phyloP scores from a whole-genome alignment of 2,329 filamentous ascomycete genomes.

The Fragosphaeria purpurea region DNA sequence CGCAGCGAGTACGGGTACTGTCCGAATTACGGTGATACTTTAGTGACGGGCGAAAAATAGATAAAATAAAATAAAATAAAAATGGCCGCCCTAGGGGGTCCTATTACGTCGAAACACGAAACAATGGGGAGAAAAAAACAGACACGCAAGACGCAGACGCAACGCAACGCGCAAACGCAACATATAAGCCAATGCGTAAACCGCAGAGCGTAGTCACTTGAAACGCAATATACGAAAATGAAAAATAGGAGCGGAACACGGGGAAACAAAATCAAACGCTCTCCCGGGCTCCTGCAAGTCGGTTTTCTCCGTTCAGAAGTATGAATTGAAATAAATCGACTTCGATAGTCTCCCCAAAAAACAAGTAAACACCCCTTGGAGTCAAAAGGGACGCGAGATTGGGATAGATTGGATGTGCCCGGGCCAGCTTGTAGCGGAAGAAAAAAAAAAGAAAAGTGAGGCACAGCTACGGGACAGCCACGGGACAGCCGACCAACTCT shows the following conservation, averaged over 20 bases:
- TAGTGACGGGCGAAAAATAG: not conserved
- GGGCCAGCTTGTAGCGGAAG: no score
- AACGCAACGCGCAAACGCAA: not conserved
- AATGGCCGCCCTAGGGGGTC: no score
- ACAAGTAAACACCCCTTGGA: not conserved
- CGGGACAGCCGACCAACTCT: not conserved
- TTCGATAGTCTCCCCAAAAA: not conserved
- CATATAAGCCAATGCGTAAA: not conserved
- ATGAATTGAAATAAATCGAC: no score
- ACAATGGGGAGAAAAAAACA: not conserved
- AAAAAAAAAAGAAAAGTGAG: no score
- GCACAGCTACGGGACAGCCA: not conserved
- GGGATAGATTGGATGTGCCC: not conserved
- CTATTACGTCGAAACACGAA: no score
- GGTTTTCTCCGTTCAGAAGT: not conserved
- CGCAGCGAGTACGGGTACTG: constrained; percentile 71
- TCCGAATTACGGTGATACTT: not conserved
- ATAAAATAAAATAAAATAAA: not conserved
- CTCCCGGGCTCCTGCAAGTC: no score
- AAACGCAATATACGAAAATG: constrained; percentile 1
- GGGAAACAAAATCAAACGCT: not conserved
- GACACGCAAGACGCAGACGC: not conserved
- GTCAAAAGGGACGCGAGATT: not conserved
- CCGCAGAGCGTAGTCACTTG: constrained; percentile 1
- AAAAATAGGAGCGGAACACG: no score